A percentile compares a stretch with the other conserved stretches of the same genome.
Conservation (phyloP, 805 yeast species). For the Zygotorulaspora danielsina region DNA sequence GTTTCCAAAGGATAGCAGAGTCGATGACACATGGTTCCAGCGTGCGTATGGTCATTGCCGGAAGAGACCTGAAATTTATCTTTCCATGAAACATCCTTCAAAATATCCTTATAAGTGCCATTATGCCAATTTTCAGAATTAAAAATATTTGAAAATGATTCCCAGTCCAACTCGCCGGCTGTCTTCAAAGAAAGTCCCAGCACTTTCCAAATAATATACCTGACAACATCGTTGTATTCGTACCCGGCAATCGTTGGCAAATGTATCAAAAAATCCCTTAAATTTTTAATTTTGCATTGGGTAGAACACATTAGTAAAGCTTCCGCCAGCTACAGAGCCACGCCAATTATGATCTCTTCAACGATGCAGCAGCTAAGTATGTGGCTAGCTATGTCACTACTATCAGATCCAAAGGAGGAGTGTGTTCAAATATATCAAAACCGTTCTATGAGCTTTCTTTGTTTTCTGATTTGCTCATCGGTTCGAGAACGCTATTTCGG, state of each 20-base stretch:
- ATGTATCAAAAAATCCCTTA: conserved; percentile 28
- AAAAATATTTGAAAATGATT: conserved; percentile 16
- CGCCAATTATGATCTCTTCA: too few species aligned
- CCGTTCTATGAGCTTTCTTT: too few species aligned
- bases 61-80: not conserved
- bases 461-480: too few species aligned
- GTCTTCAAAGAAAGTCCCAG: conserved; percentile 16
- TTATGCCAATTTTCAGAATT: conserved; percentile 21
- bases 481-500: too few species aligned
- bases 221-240: conserved; percentile 24
- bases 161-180: conserved; percentile 24
- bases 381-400: too few species aligned
- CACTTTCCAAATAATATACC: conserved; percentile 31
- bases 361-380: too few species aligned
- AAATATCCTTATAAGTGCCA: conserved; percentile 17
- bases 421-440: too few species aligned
- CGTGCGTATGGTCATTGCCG: conserved; percentile 15
- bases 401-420: too few species aligned
- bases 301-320: conserved; percentile 5
- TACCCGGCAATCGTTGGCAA: conserved; percentile 26
- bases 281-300: conserved; percentile 12
- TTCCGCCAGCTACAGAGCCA: too few species aligned
- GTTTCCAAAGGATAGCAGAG: conserved; percentile 29
- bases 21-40: conserved; percentile 27
- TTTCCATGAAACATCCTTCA: conserved; percentile 22